Conservation (phyloP, 2,329 filamentous ascomycete genomes). For the Leptographium radiaticola region DNA sequence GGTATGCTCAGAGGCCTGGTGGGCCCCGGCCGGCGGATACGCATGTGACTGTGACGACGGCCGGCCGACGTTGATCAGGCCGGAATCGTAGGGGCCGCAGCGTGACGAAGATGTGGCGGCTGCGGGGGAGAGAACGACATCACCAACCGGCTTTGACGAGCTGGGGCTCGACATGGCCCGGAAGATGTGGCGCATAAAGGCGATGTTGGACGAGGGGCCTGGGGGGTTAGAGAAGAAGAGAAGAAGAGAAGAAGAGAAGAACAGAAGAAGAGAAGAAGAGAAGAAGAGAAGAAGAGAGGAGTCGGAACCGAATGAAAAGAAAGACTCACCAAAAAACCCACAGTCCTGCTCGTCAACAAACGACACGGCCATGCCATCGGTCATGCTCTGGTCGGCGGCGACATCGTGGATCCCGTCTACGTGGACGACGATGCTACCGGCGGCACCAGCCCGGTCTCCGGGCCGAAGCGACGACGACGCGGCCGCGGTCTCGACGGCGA, state of each 20-base stretch:
- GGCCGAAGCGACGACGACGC: not conserved
- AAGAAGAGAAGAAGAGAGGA: not conserved
- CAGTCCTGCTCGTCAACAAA: not conserved
- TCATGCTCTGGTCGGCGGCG: not conserved
- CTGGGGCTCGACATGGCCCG: slow-evolving; percentile 5
- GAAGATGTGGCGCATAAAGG: slow-evolving; percentile 13
- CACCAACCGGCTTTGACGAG: not conserved
- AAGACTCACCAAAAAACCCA: not conserved
- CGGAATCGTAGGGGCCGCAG: not conserved
- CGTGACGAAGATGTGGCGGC: not conserved
- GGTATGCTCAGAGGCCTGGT: too few relatives aligned
- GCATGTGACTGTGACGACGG: not conserved
- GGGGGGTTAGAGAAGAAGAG: not conserved
- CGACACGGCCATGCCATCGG: not conserved
- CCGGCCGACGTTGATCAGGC: not conserved
- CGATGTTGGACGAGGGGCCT: slow-evolving; percentile 14
- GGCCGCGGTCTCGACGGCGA: not conserved
- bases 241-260: not conserved
- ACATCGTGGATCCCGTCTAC: not conserved
- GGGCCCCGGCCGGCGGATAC: too few relatives aligned
- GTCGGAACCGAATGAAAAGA: slow-evolving; percentile 8
- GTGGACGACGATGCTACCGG: not conserved
- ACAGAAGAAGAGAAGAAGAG: not conserved
- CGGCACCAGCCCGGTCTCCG: not conserved
- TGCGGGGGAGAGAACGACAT: not conserved